Evolutionary conservation across 148 eudicot species (phyloP).

Genomic region (Rhododendron vialii): DNA sequence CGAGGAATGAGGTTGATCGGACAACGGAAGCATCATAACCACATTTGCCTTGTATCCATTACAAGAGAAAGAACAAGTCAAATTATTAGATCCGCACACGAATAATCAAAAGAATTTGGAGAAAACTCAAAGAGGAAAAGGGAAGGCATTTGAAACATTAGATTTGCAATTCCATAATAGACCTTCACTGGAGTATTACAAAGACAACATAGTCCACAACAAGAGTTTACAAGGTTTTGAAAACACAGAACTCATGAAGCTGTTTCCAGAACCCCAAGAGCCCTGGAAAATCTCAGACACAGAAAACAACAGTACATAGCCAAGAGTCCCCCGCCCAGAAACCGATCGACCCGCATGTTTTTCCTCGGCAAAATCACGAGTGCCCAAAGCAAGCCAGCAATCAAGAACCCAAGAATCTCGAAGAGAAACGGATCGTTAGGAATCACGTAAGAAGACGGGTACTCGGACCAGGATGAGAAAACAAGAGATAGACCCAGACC

Average conservation of each 20-base stretch:
- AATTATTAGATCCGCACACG: neutral
- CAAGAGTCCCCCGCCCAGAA: slow-evolving; percentile 15
- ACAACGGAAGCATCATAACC: neutral
- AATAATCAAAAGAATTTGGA: neutral
- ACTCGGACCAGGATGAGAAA: slow-evolving; percentile 9
- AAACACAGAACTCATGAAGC: neutral
- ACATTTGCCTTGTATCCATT: neutral
- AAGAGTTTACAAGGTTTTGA: neutral
- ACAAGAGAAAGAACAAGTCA: neutral
- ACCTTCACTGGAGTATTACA: neutral
- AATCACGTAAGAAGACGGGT: slow-evolving; percentile 11
- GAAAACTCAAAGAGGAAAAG: neutral
- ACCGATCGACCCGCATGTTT: slow-evolving; percentile 13
- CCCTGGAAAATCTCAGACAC: slow-evolving; percentile 3
- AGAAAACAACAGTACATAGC: slow-evolving; percentile 17
- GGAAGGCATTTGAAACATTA: neutral
- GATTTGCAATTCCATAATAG: neutral
- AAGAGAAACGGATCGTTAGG: slow-evolving; percentile 8
- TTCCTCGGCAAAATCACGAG: slow-evolving; percentile 10
- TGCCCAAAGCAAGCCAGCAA: slow-evolving; percentile 16
- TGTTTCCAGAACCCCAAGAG: neutral
- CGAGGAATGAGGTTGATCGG: neutral
- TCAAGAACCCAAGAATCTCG: slow-evolving; percentile 16
- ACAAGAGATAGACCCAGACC: slow-evolving; percentile 19
- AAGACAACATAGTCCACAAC: neutral